Base-by-base conservation (phyloP, 805 yeast genomes). In the Pichia occidentalis region DNA sequence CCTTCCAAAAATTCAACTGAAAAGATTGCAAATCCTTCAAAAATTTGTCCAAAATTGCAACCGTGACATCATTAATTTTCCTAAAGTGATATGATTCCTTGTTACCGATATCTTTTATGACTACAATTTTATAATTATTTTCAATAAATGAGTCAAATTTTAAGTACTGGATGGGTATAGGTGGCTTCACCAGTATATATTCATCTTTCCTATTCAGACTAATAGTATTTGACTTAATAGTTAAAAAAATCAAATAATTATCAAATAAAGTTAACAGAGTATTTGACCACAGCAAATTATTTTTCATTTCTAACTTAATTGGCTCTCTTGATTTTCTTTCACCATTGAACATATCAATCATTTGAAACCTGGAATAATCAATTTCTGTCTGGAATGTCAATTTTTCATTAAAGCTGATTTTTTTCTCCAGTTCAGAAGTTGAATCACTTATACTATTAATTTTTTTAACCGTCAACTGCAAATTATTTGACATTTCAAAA, bases 181-280 rank as follows among this genome's bases (percentile, higher is more conserved):
- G 60, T 1, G 49, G 45, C 22, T 42, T 50, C 24, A 43, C 44
- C 30, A 59, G 34, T 1, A 50, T 24, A 21, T 45, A 55, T 8
- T 42, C 41, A n/a, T 48, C 42, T 10, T 45, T 51, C 18, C 40
- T 44, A n/a, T 44, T 51, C 12, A 35, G 21, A 16, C 24, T 24
- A 13, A 42, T 24, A 7, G 42, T 13, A 29, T 33, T 44, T 14
- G 47, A 42, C 25, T 46, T 51, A 2, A 46, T 24, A 11, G 31
- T 30, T 25, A 57, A 36, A 4, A 54, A 52, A 8, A 56, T 44
- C 19, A 59, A 31, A 37, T 53, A 57, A 31, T 56, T 56, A 44
- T 59, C 63, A 47, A 70, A 63, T 19, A 68, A 64, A 36, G 64
- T 65, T 24, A 72, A 53, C 17, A 63, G 52, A 20, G 70, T 60